Conservation (phyloP, 768 basidiomycete genomes). For the Rhodotorula diobovata region DNA sequence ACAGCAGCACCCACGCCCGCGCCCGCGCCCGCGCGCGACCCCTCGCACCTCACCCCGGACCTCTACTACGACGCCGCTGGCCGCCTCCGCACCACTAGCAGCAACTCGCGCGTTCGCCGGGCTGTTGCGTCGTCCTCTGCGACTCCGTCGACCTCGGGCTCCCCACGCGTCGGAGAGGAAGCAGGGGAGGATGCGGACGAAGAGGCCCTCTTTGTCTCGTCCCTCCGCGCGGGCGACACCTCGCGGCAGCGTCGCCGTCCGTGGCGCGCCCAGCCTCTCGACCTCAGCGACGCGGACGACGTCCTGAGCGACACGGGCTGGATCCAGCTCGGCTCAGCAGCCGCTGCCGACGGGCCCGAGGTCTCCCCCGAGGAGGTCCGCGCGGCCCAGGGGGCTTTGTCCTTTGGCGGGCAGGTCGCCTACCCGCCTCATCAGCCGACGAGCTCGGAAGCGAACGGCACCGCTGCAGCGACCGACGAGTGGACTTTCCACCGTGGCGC, state of each 20-base stretch:
- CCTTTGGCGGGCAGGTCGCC: no score
- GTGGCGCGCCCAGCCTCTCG: not conserved
- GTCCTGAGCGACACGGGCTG: conserved; percentile 8
- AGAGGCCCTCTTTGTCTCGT: not conserved
- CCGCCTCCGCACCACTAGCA: not conserved
- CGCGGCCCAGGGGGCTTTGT: not conserved
- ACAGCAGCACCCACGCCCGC: not conserved
- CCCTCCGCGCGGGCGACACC: not conserved
- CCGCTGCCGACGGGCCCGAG: not conserved
- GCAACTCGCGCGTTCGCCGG: no score
- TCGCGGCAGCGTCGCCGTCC: not conserved
- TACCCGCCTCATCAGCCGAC: no score
- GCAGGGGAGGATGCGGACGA: not conserved
- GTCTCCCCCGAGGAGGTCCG: not conserved
- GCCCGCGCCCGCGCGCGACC: not conserved
- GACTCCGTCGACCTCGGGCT: no score
- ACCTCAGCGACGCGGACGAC: not conserved
- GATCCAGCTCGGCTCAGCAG: not conserved
- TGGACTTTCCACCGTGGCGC: no score
- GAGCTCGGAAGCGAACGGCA: no score
- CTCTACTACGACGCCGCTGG: not conserved
- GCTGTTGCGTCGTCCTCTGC: no score
- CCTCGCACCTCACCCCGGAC: not conserved
- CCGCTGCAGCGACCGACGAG: not conserved
- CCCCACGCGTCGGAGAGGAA: not conserved